phyloP scores from a whole-genome alignment of 2,329 filamentous ascomycete species.

The Fusarium circinatum region DNA sequence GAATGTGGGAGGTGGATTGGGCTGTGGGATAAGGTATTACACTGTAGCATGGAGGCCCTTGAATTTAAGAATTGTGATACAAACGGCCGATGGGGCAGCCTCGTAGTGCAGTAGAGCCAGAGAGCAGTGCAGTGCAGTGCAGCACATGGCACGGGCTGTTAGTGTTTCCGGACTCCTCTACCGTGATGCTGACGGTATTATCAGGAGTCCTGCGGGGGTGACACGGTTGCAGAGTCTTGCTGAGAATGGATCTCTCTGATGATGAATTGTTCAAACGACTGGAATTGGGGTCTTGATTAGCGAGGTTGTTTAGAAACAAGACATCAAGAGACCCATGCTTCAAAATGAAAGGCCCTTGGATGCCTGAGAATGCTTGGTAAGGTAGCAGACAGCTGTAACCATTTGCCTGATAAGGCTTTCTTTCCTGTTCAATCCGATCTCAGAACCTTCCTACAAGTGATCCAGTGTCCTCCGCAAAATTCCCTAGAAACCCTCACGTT shows the following conservation, averaged over 20 bases:
- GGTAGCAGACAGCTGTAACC: neutral
- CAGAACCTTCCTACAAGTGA: neutral
- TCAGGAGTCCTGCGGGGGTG: slow-evolving; percentile 18
- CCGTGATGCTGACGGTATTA: slow-evolving; percentile 21
- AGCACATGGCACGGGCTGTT: neutral
- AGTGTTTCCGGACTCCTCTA: slow-evolving; percentile 1
- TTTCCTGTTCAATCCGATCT: neutral
- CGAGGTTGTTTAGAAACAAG: slow-evolving; percentile 24
- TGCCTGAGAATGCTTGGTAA: neutral
- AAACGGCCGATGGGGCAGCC: slow-evolving; percentile 3
- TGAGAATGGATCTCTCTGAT: neutral
- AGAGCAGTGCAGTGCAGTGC: neutral
- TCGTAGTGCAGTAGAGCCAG: slow-evolving; percentile 3
- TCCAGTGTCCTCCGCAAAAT: neutral
- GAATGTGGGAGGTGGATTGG: slow-evolving; percentile 30
- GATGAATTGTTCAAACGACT: neutral
- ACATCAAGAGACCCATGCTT: slow-evolving; percentile 12
- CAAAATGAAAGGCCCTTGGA: slow-evolving; percentile 23
- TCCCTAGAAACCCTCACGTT: neutral
- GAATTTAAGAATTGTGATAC: slow-evolving; percentile 20
- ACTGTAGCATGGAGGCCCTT: slow-evolving; percentile 26
- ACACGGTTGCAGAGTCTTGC: slow-evolving; percentile 17
- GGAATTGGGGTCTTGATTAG: slow-evolving; percentile 19
- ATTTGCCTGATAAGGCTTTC: neutral
- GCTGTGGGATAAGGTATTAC: slow-evolving; percentile 28